Evolutionary conservation across 192 early-diverging fungal species (phyloP), one percentile per base, ranked within the genome.

Genomic region (Rhizophagus clarus): DNA sequence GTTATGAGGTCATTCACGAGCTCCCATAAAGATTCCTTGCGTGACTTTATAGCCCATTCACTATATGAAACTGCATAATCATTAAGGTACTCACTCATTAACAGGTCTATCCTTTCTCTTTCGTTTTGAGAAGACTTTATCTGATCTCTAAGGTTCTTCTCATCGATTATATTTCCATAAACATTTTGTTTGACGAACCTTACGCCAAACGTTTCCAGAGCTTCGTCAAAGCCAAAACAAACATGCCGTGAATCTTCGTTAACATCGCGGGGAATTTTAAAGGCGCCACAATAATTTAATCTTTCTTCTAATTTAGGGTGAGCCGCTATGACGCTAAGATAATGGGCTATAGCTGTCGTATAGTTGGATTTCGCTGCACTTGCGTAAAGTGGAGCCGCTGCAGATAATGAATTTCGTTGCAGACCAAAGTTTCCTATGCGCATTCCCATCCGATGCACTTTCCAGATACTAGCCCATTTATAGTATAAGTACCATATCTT

Each of bases 11-110:
- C 32, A 34, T 34, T 34, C 60, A 61, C 15, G 60, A 61, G 4
- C 60, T 61, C 6, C n/a, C 66, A 68, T 28, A 68, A 68, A 34
- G 66, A 5, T 68, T 68, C 66, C 32, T 68, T 68, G 7, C 66
- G 7, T 68, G 66, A 68, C 4, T 68, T 68, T 17, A 68, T 32
- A 68, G 26, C 32, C 0, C 28, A 4, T 32, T 68, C 66, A 68
- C 28, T 68, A 68, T 68, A 8, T 28, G 29, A 68, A 26, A 68
- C 15, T 15, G 32, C 15, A 68, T 26, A 24, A 34, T 68, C 66
- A 32, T 34, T 26, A 7, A 68, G 8, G 26, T 68, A 68, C 26
- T 68, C 66, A 32, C 66, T 68, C 15, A 68, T 17, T 68, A 68
- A 34, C 26, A 68, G 8, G 32, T 68, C 32, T 15, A 68, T 15